Percentiles rank a stretch among this genome's conserved stretches.
Evolutionary conservation across 768 basidiomycete species (phyloP).

Genomic region (Mrakia gelida): DNA sequence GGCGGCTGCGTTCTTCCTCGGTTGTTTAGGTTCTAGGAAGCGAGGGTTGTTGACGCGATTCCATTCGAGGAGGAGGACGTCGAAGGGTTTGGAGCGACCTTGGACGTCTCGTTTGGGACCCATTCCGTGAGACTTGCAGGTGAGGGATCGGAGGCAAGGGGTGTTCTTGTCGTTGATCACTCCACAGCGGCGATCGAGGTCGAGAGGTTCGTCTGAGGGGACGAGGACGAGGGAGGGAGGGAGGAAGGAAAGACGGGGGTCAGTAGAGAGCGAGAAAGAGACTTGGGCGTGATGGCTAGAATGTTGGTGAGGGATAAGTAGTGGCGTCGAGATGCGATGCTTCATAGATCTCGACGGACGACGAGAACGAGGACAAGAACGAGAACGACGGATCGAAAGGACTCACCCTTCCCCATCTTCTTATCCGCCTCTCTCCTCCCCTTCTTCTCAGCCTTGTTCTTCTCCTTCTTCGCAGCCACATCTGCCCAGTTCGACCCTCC

Average conservation of each 20-base stretch:
- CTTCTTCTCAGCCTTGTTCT: conserved; percentile 57
- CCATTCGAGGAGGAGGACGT: conserved; percentile 86
- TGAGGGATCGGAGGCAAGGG: conserved; percentile 89
- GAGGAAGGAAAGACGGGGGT: background rate
- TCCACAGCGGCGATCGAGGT: conserved; percentile 88
- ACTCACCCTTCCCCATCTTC: conserved; percentile 57
- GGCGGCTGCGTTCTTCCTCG: background rate
- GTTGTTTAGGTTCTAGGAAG: conserved; percentile 31
- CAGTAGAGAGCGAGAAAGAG: too few relatives aligned
- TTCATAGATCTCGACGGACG: background rate
- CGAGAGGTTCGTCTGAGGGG: conserved; percentile 52
- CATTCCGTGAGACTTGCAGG: conserved; percentile 98
- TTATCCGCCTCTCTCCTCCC: conserved; percentile 67
- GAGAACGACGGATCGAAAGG: conserved; percentile 18
- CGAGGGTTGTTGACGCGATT: conserved; percentile 43
- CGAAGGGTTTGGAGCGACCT: conserved; percentile 76
- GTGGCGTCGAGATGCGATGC: too few relatives aligned
- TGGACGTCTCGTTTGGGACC: conserved; percentile 88
- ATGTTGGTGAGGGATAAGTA: too few relatives aligned
- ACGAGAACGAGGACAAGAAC: conserved; percentile 15
- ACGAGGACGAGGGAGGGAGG: background rate
- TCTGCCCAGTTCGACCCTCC: conserved; percentile 37
- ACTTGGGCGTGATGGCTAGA: too few relatives aligned
- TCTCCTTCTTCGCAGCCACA: conserved; percentile 75
- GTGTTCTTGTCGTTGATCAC: conserved; percentile 93